phyloP scores from a whole-genome alignment of 2,329 filamentous ascomycete species.

The Colletotrichum higginsianum region DNA sequence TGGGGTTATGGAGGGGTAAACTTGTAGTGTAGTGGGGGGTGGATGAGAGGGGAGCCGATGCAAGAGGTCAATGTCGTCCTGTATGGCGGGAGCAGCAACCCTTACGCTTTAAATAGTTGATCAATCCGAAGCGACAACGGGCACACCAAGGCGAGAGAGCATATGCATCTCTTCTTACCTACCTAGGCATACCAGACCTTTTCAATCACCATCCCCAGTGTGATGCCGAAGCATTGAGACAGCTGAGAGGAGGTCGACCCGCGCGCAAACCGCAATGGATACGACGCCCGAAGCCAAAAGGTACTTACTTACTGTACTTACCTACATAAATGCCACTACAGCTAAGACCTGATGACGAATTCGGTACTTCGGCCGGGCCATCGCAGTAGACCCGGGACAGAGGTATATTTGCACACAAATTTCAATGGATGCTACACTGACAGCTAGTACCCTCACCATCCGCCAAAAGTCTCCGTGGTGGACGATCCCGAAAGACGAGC shows the following conservation, averaged over 20 bases:
- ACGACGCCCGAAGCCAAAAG: not conserved
- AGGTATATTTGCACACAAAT: not conserved
- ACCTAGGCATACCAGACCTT: not conserved
- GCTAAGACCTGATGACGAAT: conserved; percentile 20
- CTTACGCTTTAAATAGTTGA: conserved; percentile 25
- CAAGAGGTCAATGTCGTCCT: conserved; percentile 3
- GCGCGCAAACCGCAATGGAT: not conserved
- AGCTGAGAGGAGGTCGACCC: conserved; percentile 3
- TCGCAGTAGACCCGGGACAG: not conserved
- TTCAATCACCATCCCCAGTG: not conserved
- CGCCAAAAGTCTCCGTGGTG: not conserved
- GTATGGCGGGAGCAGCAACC: conserved; percentile 14
- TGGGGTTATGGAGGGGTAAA: conserved; percentile 43
- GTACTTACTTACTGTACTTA: not conserved
- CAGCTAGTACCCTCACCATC: not conserved
- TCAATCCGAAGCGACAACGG: not conserved
- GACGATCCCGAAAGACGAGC: conserved; percentile 4
- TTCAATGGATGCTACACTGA: not conserved
- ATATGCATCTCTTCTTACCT: not conserved
- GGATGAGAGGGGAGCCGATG: conserved; percentile 11
- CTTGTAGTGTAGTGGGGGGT: not conserved
- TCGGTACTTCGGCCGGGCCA: not conserved
- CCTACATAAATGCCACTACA: not conserved
- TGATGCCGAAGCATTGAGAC: not conserved
- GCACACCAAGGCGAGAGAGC: not conserved